Conservation (phyloP, 2,329 filamentous ascomycete genomes). For the Stemphylium lycopersici region DNA sequence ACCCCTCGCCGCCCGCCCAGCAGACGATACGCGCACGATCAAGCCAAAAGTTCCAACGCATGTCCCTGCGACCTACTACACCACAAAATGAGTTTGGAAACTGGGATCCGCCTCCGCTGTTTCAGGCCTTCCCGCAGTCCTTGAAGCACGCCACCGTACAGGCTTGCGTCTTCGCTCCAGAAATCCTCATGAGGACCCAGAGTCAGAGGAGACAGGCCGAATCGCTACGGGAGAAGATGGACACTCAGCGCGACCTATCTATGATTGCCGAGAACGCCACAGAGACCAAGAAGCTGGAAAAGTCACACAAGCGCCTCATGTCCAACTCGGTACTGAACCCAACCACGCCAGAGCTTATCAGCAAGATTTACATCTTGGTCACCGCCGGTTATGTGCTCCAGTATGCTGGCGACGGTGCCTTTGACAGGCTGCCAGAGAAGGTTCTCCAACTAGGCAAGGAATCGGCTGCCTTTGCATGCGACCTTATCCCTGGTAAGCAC, state of each 20-base stretch:
- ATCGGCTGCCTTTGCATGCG: conserved; percentile 80
- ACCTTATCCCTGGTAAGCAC: conserved; percentile 78
- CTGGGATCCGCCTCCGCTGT: conserved; percentile 70
- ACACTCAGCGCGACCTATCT: conserved; percentile 44
- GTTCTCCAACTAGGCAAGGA: conserved; percentile 73
- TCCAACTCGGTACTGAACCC: conserved; percentile 51
- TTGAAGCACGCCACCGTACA: conserved; percentile 75
- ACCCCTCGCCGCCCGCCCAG: conserved; percentile 37
- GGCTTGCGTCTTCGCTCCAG: conserved; percentile 70
- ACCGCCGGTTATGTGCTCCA: conserved; percentile 76
- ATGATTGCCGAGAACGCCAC: conserved; percentile 34
- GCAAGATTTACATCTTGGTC: conserved; percentile 74
- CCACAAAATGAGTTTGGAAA: conserved; percentile 41
- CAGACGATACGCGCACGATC: conserved; percentile 42
- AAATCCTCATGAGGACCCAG: conserved; percentile 67
- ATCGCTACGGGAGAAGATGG: conserved; percentile 46
- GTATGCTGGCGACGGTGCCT: conserved; percentile 72
- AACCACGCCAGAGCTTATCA: conserved; percentile 68
- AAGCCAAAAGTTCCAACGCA: conserved; percentile 40
- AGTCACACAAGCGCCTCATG: conserved; percentile 52
- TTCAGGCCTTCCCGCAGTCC: conserved; percentile 85
- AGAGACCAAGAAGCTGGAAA: conserved; percentile 44
- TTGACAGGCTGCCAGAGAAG: conserved; percentile 75
- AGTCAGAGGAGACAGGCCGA: conserved; percentile 60
- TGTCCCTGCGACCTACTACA: conserved; percentile 34